Evolutionary conservation across 139 green algal genomes (phyloP), one percentile per base, ranked within the genome.

Genomic region (Ettlia oleoabundans): DNA sequence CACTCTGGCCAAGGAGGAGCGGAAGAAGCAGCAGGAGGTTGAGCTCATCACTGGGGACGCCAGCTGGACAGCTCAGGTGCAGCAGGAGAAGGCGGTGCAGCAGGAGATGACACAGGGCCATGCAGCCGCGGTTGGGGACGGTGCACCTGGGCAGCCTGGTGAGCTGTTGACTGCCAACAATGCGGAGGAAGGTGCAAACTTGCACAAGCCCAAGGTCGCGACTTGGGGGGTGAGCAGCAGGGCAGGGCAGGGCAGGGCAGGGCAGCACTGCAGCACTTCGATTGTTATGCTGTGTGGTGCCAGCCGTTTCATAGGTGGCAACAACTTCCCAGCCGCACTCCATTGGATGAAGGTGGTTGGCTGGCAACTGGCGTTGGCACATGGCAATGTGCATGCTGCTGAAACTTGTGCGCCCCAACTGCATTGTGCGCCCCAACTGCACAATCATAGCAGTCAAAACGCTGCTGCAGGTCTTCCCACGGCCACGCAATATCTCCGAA

Each of bases 401-500:
- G n/a, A n/a, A n/a, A n/a, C n/a, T n/a, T n/a, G n/a, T n/a, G n/a
- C n/a, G 47, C 47, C 47, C 47, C 47, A 58, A 10, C 47, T 24
- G 13, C 47, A 58, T 15, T 58, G 15, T 58, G 10, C 15, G 47
- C 47, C 47, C 47, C 47, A 10, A n/a, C n/a, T n/a, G n/a, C n/a
- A n/a, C n/a, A n/a, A n/a, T n/a, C n/a, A n/a, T n/a, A n/a, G n/a
- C n/a, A n/a, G n/a, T n/a, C n/a, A n/a, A n/a, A n/a, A n/a, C n/a
- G n/a, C n/a, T 93, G 1, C 97, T 93, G 94, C 93, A 95, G 8
- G 89, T 98, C 10, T 98, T 97, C 71, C 92, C 92, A 0, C 91
- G 95, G 1, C 95, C 95, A 2, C 30, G 78, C 7, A 93, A 98
- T 88, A 98, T 98, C 58, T 94, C 86, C 7, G 63, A 94, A 43